These are phyloP conservation scores for Mallotus nudiflorus DNA, from an alignment of 345 rosid species.

Conservation along the genomic window DNA sequence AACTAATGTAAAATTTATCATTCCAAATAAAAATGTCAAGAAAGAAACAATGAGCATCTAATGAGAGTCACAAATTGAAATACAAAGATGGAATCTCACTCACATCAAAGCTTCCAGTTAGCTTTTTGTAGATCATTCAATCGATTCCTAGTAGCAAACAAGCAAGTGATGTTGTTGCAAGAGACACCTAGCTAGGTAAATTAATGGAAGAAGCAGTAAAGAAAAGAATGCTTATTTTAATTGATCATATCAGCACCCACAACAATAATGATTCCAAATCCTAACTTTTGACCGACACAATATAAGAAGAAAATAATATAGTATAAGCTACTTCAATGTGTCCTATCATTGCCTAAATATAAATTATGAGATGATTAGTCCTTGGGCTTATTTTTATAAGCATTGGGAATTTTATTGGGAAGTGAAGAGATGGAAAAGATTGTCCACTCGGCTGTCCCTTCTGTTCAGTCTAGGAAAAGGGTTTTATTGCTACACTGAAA, in stretches of 20 bases:
- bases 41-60: constrained; percentile 25
- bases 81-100: constrained; percentile 29
- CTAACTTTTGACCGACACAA: constrained; percentile 51
- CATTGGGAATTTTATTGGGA: neutral
- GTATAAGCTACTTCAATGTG: constrained; percentile 23
- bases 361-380: constrained; percentile 27
- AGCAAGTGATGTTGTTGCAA: neutral
- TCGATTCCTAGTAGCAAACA: neutral
- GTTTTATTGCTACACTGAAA: constrained; percentile 25
- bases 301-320: constrained; percentile 23
- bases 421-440: constrained; percentile 7
- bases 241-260: constrained; percentile 25
- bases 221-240: constrained; percentile 27
- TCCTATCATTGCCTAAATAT: constrained; percentile 28
- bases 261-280: constrained; percentile 41
- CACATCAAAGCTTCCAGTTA: too few species aligned
- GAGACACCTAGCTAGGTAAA: constrained; percentile 2
- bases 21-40: neutral
- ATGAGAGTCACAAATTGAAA: neutral
- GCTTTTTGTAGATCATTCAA: too few species aligned
- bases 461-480: constrained; percentile 20
- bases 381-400: constrained; percentile 15
- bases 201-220: constrained; percentile 41
- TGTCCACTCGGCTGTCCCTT: constrained; percentile 10
- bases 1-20: too few species aligned